Base-by-base conservation (phyloP, 768 basidiomycete genomes). In the Russula ochroleuca region DNA sequence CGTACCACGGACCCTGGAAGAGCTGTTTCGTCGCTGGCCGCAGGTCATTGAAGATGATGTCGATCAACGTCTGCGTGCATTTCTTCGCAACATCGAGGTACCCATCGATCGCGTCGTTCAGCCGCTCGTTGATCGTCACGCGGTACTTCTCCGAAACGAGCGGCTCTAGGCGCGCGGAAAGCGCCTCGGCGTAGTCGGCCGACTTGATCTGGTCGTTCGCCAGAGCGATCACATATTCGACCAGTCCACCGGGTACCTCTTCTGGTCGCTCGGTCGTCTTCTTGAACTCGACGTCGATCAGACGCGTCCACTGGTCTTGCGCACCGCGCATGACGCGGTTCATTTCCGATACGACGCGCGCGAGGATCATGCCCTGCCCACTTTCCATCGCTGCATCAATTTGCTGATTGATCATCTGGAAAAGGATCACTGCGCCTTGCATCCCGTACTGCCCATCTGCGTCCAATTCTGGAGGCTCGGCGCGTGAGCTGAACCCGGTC, bases 391-490 rank as follows among this genome's bases (percentile, higher is more conserved):
- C 95, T 17, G 94, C 81, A 71, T 98, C 96, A 62, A 94, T 83
- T 74, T 98, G 96, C 75, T 96, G 93, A 74, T 95, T 98, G 69
- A 98, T 88, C 89, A 98, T 94, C 76, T 97, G 92, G 81, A 98
- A 98, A 65, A 99, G 80, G 70, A 98, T 97, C 57, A 96, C 85
- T 19, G 95, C 88, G 48, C 95, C 75, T 72, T 97, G 91, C 64
- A 87, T 89, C 21, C 91, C 91, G 72, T 98, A 98, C 66, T 89
- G 78, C 15, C 92, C 93, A 63, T 98, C 94, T 59, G 84, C 84
- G 71, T 94, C 92, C 51, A 89, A 75, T 75, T 98, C 96, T 3
- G 94, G 96, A 28, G 92, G 91, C 68, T 89, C 85, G 38, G 85
- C 83, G 21, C 97, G 84, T 55, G 85, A 83, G 13, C 82, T 83